Percentiles rank a stretch among this genome's conserved stretches.
These are phyloP conservation scores for Esteya vermicola DNA, from an alignment of 2,329 filamentous ascomycete species.

Conservation along the genomic window DNA sequence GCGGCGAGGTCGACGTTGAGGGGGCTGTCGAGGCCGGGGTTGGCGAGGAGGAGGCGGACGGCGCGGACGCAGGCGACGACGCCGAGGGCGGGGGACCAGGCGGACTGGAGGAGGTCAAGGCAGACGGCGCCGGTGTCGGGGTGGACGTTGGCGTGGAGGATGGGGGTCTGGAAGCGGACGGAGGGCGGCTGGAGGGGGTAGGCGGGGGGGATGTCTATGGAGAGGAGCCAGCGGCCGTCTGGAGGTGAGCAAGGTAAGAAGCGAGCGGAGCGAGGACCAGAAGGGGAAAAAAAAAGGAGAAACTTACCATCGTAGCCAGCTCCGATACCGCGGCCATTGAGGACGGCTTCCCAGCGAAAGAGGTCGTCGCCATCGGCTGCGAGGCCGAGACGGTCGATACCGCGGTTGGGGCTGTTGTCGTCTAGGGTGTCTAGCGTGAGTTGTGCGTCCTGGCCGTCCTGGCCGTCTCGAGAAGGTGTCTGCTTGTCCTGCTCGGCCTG, in stretches of 20 bases:
- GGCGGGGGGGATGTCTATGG: constrained; percentile 57
- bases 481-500: constrained; percentile 22
- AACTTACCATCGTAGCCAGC: constrained; percentile 39
- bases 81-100: constrained; percentile 79
- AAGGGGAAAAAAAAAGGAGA: not conserved
- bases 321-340: constrained; percentile 42
- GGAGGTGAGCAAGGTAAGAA: constrained; percentile 5
- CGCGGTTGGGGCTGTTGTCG: constrained; percentile 14
- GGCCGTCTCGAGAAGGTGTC: no score
- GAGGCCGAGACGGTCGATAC: constrained; percentile 45
- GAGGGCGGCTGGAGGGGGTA: constrained; percentile 71
- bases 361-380: constrained; percentile 33
- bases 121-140: constrained; percentile 77
- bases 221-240: constrained; percentile 71
- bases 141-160: constrained; percentile 70
- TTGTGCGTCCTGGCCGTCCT: no score
- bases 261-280: not conserved
- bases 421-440: no score
- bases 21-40: constrained; percentile 59
- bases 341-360: constrained; percentile 43
- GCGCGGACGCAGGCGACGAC: constrained; percentile 61
- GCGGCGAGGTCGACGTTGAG: constrained; percentile 68
- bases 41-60: constrained; percentile 54
- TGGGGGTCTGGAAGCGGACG: constrained; percentile 68
- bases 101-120: constrained; percentile 60